Percentiles rank a stretch among this genome's conserved stretches.
Conservation (phyloP, 345 rosid species). For the Orychophragmus violaceus region DNA sequence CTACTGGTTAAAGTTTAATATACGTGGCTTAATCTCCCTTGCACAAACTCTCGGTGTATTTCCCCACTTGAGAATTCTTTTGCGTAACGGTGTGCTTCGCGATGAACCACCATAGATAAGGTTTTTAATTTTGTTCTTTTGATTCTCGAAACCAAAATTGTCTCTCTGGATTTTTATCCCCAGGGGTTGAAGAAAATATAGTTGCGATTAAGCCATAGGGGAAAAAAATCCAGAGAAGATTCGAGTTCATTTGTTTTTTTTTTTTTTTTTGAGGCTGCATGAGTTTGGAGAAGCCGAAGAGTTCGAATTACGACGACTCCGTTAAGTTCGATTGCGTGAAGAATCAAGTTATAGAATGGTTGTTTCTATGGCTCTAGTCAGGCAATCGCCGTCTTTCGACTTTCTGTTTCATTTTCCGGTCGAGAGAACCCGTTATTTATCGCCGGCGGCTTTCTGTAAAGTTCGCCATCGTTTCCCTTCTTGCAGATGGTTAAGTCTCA, state of each 20-base stretch:
- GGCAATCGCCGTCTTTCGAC: conserved; percentile 35
- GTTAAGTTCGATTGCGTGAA: conserved; percentile 35
- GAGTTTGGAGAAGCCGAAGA: conserved; percentile 37
- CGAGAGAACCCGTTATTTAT: conserved; percentile 29
- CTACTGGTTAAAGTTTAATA: background rate
- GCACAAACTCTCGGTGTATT: conserved; percentile 12
- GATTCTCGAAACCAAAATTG: background rate
- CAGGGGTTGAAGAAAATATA: background rate
- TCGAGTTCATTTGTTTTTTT: background rate
- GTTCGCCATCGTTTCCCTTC: conserved; percentile 56
- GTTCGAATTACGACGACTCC: conserved; percentile 17
- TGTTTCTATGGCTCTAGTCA: conserved; percentile 41
- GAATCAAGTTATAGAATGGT: conserved; percentile 25
- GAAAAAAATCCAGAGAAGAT: background rate
- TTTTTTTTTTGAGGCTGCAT: conserved; percentile 40
- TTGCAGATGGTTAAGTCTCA: conserved; percentile 55
- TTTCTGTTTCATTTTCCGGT: conserved; percentile 26
- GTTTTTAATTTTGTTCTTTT: background rate
- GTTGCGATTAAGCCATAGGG: background rate
- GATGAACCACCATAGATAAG: conserved; percentile 31
- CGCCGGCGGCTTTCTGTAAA: conserved; percentile 38
- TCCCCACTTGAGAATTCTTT: conserved; percentile 16
- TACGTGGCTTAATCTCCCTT: conserved; percentile 31
- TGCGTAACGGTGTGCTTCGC: conserved; percentile 23
- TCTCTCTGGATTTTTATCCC: background rate